A percentile compares a stretch with the other conserved stretches of the same genome.
phyloP scores from a whole-genome alignment of 805 yeast species.

The Kodamaea restingae region DNA sequence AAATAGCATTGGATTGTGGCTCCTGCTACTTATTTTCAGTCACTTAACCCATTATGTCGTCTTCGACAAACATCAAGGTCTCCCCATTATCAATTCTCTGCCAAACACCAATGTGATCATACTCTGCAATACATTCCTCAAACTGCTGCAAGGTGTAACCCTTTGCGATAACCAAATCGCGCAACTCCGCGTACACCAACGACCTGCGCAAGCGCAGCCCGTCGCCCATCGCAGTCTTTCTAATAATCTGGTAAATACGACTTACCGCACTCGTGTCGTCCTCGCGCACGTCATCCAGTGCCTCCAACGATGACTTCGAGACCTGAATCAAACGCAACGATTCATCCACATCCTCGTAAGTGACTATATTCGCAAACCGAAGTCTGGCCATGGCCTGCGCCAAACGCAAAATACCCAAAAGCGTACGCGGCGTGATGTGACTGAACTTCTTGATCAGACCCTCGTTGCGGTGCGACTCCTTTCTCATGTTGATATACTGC shows the following conservation, averaged over 20 bases:
- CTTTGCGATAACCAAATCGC: conserved; percentile 64
- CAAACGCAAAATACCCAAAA: conserved; percentile 85
- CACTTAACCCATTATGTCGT: conserved; percentile 26
- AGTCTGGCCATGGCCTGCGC: conserved; percentile 93
- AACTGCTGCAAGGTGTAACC: conserved; percentile 83
- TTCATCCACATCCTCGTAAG: conserved; percentile 85
- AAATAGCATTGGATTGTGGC: too few species aligned
- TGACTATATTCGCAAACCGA: conserved; percentile 71
- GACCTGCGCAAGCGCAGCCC: conserved; percentile 25
- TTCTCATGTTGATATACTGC: conserved; percentile 86
- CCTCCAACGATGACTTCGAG: conserved; percentile 76
- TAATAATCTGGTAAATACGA: conserved; percentile 67
- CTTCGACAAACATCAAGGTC: conserved; percentile 51
- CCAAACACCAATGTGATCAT: conserved; percentile 71
- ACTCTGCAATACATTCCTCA: conserved; percentile 69
- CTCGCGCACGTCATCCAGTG: conserved; percentile 44
- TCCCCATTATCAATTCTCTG: conserved; percentile 69
- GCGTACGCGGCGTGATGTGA: conserved; percentile 93
- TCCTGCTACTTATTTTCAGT: too few species aligned
- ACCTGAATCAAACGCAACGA: conserved; percentile 83
- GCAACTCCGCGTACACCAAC: conserved; percentile 46
- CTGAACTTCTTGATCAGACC: conserved; percentile 75
- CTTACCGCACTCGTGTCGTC: conserved; percentile 61
- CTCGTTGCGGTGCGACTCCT: conserved; percentile 78
- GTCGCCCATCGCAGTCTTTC: conserved; percentile 47